These are phyloP conservation scores for Fusarium multiceps DNA, from an alignment of 2,329 filamentous ascomycete species.

Conservation along the genomic window DNA sequence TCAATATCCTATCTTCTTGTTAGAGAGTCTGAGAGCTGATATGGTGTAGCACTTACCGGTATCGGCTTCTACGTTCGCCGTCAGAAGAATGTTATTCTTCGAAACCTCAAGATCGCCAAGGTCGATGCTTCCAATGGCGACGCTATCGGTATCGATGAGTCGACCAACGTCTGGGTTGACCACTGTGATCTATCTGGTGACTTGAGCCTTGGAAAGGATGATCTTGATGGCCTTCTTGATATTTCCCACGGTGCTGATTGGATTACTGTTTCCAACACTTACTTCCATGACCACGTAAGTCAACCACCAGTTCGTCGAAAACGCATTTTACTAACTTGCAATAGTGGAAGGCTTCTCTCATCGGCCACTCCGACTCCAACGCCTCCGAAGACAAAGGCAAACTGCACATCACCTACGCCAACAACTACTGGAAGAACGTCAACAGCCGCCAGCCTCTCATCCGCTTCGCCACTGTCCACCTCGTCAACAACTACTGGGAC, in stretches of 20 bases:
- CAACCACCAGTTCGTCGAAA: no score
- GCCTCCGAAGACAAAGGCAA: slow-evolving; percentile 67
- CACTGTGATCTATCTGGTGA: slow-evolving; percentile 74
- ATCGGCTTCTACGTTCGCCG: slow-evolving; percentile 65
- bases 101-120: slow-evolving; percentile 69
- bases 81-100: slow-evolving; percentile 69
- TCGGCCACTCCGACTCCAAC: slow-evolving; percentile 70
- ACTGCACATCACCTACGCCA: slow-evolving; percentile 71
- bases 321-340: no score
- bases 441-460: slow-evolving; percentile 71
- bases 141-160: slow-evolving; percentile 67
- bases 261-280: slow-evolving; percentile 59
- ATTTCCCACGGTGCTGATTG: slow-evolving; percentile 72
- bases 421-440: slow-evolving; percentile 74
- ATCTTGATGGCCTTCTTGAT: slow-evolving; percentile 75
- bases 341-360: slow-evolving; percentile 66
- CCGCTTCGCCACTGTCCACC: slow-evolving; percentile 74
- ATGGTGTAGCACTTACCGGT: slow-evolving; percentile 52
- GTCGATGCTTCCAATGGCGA: slow-evolving; percentile 67
- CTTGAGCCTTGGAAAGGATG: slow-evolving; percentile 70
- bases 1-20: not conserved
- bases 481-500: slow-evolving; percentile 65
- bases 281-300: slow-evolving; percentile 49
- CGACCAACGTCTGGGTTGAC: slow-evolving; percentile 73
- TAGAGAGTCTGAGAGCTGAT: not conserved